Base-by-base conservation (phyloP, 768 basidiomycete genomes). In the Hypsizygus marmoreus region DNA sequence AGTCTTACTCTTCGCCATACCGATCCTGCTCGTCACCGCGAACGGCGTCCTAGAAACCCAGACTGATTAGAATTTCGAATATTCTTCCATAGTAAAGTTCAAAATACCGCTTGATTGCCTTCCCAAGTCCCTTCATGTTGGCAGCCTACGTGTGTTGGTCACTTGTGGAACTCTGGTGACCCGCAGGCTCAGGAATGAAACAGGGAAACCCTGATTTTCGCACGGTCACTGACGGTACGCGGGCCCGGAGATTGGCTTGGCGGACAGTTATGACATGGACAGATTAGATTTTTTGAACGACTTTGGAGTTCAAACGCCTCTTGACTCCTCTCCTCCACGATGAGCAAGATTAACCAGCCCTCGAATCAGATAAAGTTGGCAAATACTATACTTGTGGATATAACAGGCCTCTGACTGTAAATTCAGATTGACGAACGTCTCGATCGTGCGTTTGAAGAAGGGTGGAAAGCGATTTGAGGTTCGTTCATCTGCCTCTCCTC, bases 391-490 rank as follows among this genome's bases (percentile, higher is more conserved):
- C 31, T 8, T 14, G 41, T 23, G 13, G 17, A 6, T n/a, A 10
- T 10, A 10, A 4, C 9, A 26, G 16, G 23, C 22, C 9, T 23
- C 55, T 59, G 11, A 56, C 40, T 22, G 28, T 19, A 30, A 19
- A 37, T 40, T 42, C 67, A 97, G 95, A 67, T 74, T 99, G 32
- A 99, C 97, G 6, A 99, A 99, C 62, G 95, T 98, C 47, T 93
- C 93, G 29, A 81, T 98, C 64, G 97, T 99, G 26, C 84, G 94
- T 35, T 74, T 97, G 39, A 97, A 94, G 77, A 98, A 98, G 64
- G 92, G 88, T 35, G 97, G 97, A 31, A 97, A 97, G 69, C 84
- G 97, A 38, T 98, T 97, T 64, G 97, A 99, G 78, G 95, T 92
- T 56, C 4, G 45, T 17, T n/a, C n/a, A n/a, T n/a, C n/a, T n/a